Base-by-base conservation (phyloP, 2,329 filamentous ascomycete species). In the Fusarium sp. region DNA sequence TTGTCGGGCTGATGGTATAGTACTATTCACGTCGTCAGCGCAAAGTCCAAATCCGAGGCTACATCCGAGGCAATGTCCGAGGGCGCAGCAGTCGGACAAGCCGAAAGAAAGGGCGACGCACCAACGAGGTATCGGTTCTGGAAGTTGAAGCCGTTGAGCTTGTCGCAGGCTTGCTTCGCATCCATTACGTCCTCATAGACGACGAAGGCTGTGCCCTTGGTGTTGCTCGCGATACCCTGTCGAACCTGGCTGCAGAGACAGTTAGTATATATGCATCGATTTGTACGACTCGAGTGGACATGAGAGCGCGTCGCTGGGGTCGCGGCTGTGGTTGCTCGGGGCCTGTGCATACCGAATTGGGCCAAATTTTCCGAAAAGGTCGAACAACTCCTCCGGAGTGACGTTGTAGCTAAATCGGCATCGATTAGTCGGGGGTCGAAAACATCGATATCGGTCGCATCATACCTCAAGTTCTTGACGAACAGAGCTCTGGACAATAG, bases 171-270 rank as follows among this genome's bases (percentile, higher is more conserved):
- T 86, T 95, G 93, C 88, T 99, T 99, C 78, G 97, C 95, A 89
- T 99, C 97, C 90, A 97, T 94, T 79, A 98, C 96, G 90, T 99
- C 97, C 86, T 98, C 97, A 89, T 98, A 99, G 86, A 99, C 97
- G 80, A 99, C 97, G 85, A 98, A 99, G 78, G 96, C 97, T 64
- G 97, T 99, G 83, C 97, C 97, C 86, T 98, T 99, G 81, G 97
- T 98, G 85, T 97, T 96, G 86, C 92, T 95, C 79, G 96, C 95
- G 83, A 98, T 98, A 80, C 97, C 97, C 87, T 98, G 95, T 83
- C 97, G 96, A 83, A 99, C 97, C 92, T 99, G 97, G 82, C 96
- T 98, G 81, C 67, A 80, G 13, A 66, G 41, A 71, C 48, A 37
- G 75, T 80, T 64, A 80, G 77, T 70, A 70, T 27, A 20, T 14